Evolutionary conservation across 306 rosid genomes (phyloP), one percentile per base, ranked within the genome.

Genomic region (Dalbergia cultrata): DNA sequence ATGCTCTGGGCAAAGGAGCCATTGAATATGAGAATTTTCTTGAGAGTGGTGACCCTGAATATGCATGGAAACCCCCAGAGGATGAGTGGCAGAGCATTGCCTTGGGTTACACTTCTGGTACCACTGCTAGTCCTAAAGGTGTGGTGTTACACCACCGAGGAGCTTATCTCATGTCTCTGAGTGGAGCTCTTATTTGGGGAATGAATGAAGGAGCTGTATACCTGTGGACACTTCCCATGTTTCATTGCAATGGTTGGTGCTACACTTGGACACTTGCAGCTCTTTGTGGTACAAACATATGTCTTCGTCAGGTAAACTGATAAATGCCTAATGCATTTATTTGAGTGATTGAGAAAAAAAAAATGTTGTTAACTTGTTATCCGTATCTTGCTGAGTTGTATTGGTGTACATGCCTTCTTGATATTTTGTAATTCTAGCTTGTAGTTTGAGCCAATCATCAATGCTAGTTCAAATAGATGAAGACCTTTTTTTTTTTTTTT

Each of bases 51-150:
- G 92, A 95, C 75, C 92, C 96, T 62, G 98, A 89, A 21, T 95
- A 74, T 78, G 85, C 83, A 64, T 95, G 99, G 98, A 85, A 88
- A 66, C 91, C 93, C 11, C 99, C 99, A 3, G 90, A 88, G 81
- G 99, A 95, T 81, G 99, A 95, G 92, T 95, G 99, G 97, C 98
- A 93, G 87, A 95, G 99, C 87, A 93, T 95, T 82, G 54, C 98
- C 62, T 82, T 95, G 87, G 97, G 97, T 61, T 95, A 95, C 80
- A 95, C 99, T 8, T 95, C 99, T 9, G 99, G 98, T 8, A 93
- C 98, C 11, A 95, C 99, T 1, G 90, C 99, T 59, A 95, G 94
- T 81, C 99, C 99, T 0, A 95, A 95, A 82, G 99, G 99, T 5
- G 99, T 95, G 74, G 98, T 95, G 4, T 84, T 95, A 80, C 90